These are phyloP conservation scores for Exophiala spinifera DNA, from an alignment of 2,329 filamentous ascomycete genomes.

Conservation along the genomic window DNA sequence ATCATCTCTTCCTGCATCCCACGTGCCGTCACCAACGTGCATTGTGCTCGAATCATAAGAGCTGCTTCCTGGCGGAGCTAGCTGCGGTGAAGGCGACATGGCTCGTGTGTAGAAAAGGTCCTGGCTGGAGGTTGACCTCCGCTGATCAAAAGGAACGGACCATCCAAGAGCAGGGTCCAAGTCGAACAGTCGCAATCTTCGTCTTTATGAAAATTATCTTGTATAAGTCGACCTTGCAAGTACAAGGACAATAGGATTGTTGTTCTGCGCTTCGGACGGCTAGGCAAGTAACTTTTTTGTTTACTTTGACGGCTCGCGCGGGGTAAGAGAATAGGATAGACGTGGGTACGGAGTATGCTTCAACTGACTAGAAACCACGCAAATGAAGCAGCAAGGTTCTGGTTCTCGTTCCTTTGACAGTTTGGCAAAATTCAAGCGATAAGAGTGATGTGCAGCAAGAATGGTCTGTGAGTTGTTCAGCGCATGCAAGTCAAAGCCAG, in stretches of 20 bases:
- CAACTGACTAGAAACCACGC: too few relatives aligned
- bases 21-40: slow-evolving; percentile 65
- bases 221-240: neutral
- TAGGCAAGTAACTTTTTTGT: neutral
- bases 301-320: neutral
- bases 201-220: neutral
- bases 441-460: neutral
- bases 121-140: slow-evolving; percentile 26
- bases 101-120: slow-evolving; percentile 4
- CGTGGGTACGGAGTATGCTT: neutral
- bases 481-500: too few relatives aligned
- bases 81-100: slow-evolving; percentile 40
- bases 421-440: neutral
- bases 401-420: too few relatives aligned
- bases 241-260: neutral
- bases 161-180: slow-evolving; percentile 14
- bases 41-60: slow-evolving; percentile 60
- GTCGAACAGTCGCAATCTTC: neutral
- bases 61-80: slow-evolving; percentile 59
- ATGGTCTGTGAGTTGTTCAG: neutral
- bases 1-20: slow-evolving; percentile 59
- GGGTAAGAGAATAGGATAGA: neutral
- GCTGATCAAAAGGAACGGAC: slow-evolving; percentile 10
- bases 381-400: too few relatives aligned
- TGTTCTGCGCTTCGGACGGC: neutral